phyloP scores from a whole-genome alignment of 768 basidiomycete species.

The Agaricus blazei region DNA sequence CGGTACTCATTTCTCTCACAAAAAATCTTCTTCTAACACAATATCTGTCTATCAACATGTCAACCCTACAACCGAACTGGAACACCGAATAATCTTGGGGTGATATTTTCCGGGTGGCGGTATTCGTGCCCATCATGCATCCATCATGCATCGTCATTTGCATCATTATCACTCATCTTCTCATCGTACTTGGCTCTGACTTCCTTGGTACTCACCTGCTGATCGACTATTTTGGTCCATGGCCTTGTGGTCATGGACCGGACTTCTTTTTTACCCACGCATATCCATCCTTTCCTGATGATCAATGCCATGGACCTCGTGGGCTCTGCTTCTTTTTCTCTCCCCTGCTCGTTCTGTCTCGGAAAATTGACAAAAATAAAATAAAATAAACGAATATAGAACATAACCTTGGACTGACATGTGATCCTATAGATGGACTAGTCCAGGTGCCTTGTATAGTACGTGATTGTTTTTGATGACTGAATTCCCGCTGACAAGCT shows the following conservation, averaged over 20 bases:
- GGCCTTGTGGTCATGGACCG: not conserved
- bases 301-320: constrained; percentile 2
- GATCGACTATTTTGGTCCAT: not conserved
- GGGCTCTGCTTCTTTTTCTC: not conserved
- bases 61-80: not conserved
- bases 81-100: not conserved
- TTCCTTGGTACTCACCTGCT: not conserved
- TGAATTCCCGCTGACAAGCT: not conserved
- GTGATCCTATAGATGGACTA: constrained; percentile 90
- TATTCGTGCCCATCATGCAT: too few relatives aligned
- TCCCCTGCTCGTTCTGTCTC: not conserved
- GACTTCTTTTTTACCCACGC: not conserved
- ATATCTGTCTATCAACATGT: not conserved
- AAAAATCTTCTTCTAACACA: not conserved
- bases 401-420: constrained; percentile 85
- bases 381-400: constrained; percentile 33
- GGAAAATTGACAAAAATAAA: too few relatives aligned
- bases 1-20: not conserved
- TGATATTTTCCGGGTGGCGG: too few relatives aligned
- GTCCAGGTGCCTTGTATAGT: constrained; percentile 97
- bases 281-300: not conserved
- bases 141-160: not conserved
- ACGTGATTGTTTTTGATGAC: constrained; percentile 22
- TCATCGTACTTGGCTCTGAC: not conserved
- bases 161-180: not conserved